These are phyloP conservation scores for Hypholoma sublateritium DNA, from an alignment of 768 basidiomycete genomes.

Conservation along the genomic window DNA sequence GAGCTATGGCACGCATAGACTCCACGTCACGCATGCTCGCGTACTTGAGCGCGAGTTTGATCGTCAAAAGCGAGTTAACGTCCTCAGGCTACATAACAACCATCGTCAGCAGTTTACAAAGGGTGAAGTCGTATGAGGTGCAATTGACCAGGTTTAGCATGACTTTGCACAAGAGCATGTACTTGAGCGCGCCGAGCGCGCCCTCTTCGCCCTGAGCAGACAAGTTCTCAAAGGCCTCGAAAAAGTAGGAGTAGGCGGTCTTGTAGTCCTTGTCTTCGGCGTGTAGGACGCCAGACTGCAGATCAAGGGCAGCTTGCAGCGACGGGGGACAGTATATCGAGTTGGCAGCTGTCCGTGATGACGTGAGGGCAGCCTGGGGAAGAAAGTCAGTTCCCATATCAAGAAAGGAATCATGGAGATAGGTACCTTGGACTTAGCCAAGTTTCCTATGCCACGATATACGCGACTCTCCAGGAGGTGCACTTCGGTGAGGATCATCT, in stretches of 20 bases:
- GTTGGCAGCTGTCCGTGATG: constrained; percentile 91
- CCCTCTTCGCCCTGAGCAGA: constrained; percentile 70
- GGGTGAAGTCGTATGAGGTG: neutral
- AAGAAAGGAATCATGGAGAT: neutral
- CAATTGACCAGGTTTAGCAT: constrained; percentile 88
- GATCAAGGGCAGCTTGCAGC: constrained; percentile 47
- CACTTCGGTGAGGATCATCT: constrained; percentile 96
- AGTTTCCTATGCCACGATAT: constrained; percentile 85
- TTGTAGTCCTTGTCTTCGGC: constrained; percentile 98
- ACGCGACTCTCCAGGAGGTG: constrained; percentile 92
- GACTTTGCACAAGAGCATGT: constrained; percentile 97
- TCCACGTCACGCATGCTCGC: constrained; percentile 88
- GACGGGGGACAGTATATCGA: constrained; percentile 80
- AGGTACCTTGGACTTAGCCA: constrained; percentile 84
- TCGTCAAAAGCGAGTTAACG: constrained; percentile 78
- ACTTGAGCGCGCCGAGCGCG: constrained; percentile 88
- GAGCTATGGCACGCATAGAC: constrained; percentile 93
- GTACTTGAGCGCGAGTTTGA: constrained; percentile 88
- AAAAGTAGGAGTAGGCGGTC: constrained; percentile 97
- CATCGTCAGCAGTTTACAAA: neutral
- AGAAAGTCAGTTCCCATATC: neutral
- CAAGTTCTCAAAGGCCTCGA: constrained; percentile 92
- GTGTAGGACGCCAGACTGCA: constrained; percentile 74
- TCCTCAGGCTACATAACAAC: constrained; percentile 77
- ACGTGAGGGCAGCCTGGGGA: constrained; percentile 77